Conservation (phyloP, 2,329 filamentous ascomycete species). For the Trichoderma cornu-damae region DNA sequence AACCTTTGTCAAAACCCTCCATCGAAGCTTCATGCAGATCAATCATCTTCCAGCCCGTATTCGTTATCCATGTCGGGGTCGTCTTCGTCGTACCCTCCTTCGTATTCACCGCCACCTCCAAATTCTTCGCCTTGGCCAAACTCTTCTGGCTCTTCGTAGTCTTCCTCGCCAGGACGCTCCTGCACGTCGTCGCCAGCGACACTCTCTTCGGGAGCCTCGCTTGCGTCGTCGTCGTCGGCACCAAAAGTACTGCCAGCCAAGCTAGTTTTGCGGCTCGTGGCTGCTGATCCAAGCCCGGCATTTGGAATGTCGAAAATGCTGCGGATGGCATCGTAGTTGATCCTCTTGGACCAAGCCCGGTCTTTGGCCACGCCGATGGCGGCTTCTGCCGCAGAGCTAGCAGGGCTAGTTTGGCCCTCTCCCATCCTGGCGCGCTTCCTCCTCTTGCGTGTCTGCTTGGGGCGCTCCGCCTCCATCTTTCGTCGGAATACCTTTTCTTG, state of each 20-base stretch:
- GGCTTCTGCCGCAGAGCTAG: constrained; percentile 63
- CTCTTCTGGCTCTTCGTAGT: constrained; percentile 34
- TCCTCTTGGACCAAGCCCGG: constrained; percentile 65
- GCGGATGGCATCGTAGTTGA: constrained; percentile 64
- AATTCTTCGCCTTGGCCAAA: constrained; percentile 31
- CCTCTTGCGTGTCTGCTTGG: constrained; percentile 53
- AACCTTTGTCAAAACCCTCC: neutral
- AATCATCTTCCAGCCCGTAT: constrained; percentile 32
- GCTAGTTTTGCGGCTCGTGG: constrained; percentile 43
- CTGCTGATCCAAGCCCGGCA: constrained; percentile 45
- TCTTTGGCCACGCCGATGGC: constrained; percentile 63
- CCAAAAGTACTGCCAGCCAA: constrained; percentile 35
- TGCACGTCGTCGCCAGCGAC: constrained; percentile 34
- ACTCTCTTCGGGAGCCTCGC: constrained; percentile 34
- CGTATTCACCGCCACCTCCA: constrained; percentile 33
- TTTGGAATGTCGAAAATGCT: constrained; percentile 50
- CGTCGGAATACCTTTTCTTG: constrained; percentile 77
- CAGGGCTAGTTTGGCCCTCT: constrained; percentile 60
- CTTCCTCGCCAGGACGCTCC: constrained; percentile 34
- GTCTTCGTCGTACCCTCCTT: constrained; percentile 34
- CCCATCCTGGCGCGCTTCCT: constrained; percentile 55
- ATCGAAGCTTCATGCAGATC: neutral
- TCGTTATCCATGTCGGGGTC: constrained; percentile 36
- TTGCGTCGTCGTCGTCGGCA: constrained; percentile 34
- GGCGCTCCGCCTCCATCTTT: constrained; percentile 55